Evolutionary conservation across 345 rosid genomes (phyloP).

Genomic region (Ceriops decandra): DNA sequence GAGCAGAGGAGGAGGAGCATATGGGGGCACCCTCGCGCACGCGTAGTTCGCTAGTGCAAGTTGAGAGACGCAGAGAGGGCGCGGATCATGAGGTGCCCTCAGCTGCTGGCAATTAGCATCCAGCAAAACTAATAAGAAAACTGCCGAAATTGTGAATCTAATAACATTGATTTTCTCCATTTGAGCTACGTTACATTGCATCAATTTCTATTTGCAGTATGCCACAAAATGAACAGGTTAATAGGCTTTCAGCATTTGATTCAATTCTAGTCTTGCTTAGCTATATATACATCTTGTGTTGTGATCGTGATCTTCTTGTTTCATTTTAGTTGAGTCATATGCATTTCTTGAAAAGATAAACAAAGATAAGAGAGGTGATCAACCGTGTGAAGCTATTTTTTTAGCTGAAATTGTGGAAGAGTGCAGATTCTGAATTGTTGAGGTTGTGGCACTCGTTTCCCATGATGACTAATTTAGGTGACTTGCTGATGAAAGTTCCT

Average conservation of each 20-base stretch:
- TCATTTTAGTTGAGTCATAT: not conserved
- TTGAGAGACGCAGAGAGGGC: constrained; percentile 24
- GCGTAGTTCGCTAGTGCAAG: constrained; percentile 29
- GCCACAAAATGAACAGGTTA: not conserved
- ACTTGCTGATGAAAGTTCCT: too few relatives aligned
- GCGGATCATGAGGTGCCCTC: constrained; percentile 1
- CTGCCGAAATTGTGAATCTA: not conserved
- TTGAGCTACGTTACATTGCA: not conserved
- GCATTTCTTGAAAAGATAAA: constrained; percentile 13
- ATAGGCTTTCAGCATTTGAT: not conserved
- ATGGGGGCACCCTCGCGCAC: constrained; percentile 5
- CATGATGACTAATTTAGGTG: constrained; percentile 9
- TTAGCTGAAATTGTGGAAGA: not conserved
- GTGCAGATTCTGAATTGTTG: not conserved
- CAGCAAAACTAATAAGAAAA: not conserved
- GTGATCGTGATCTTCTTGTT: constrained; percentile 9
- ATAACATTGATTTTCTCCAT: constrained; percentile 12
- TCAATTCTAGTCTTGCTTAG: not conserved
- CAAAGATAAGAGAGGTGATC: constrained; percentile 4
- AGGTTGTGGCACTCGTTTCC: constrained; percentile 8
- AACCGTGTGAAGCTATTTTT: constrained; percentile 1
- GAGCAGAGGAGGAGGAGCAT: not conserved
- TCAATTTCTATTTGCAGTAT: not conserved
- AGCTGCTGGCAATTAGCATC: not conserved
- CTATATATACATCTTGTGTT: not conserved